These are phyloP conservation scores for Clitopilus passeckerianus DNA, from an alignment of 768 basidiomycete species.

Conservation along the genomic window DNA sequence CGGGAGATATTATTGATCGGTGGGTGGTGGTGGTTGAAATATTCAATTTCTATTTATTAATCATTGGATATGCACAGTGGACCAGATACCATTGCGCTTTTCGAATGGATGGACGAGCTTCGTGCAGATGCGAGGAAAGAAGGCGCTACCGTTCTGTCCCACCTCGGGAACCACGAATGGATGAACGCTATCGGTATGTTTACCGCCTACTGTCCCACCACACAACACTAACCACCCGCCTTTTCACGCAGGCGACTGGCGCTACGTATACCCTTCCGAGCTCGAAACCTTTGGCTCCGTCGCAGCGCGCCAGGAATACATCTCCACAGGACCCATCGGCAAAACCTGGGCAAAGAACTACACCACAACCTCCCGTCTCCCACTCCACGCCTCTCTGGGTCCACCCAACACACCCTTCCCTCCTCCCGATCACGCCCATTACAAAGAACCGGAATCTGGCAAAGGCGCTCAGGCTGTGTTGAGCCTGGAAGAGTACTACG, in stretches of 20 bases:
- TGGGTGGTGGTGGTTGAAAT: conserved; percentile 19
- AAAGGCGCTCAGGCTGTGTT: conserved; percentile 6
- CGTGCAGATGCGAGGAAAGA: conserved; percentile 63
- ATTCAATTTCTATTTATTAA: neutral
- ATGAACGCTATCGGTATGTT: conserved; percentile 81
- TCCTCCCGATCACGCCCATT: conserved; percentile 22
- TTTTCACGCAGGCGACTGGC: conserved; percentile 17
- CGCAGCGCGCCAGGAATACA: conserved; percentile 62
- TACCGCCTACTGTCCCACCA: conserved; percentile 1
- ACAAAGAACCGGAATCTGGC: conserved; percentile 9
- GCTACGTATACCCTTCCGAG: conserved; percentile 83
- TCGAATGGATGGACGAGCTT: conserved; percentile 78
- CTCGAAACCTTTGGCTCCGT: conserved; percentile 78
- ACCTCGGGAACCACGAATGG: conserved; percentile 94
- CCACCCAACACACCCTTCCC: conserved; percentile 61
- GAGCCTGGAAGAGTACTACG: conserved; percentile 17
- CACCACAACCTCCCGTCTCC: conserved; percentile 74
- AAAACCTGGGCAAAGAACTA: conserved; percentile 84
- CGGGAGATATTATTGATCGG: conserved; percentile 95
- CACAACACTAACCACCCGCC: neutral
- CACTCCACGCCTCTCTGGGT: conserved; percentile 68
- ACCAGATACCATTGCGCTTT: conserved; percentile 85
- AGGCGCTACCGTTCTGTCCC: conserved; percentile 71
- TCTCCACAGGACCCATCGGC: conserved; percentile 76
- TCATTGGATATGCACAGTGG: conserved; percentile 45